These are phyloP conservation scores for Decorospora gaudefroyi DNA, from an alignment of 2,329 filamentous ascomycete species.

Conservation along the genomic window DNA sequence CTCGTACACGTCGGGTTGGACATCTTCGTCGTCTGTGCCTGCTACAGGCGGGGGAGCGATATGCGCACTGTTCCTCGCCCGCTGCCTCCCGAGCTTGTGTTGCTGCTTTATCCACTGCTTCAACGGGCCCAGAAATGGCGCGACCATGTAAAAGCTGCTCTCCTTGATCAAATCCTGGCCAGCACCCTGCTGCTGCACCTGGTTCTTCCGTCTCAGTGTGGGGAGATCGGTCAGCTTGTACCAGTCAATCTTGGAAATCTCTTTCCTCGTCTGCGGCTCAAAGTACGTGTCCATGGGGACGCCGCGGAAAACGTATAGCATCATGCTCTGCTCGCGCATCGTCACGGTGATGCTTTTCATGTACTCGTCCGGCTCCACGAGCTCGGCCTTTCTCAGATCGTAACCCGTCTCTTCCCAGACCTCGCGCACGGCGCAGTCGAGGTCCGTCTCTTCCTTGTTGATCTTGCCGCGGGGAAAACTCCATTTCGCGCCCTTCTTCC, in stretches of 20 bases:
- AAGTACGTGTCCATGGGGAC: slow-evolving; percentile 87
- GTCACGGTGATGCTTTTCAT: slow-evolving; percentile 85
- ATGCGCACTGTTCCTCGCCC: slow-evolving; percentile 35
- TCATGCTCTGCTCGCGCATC: slow-evolving; percentile 91
- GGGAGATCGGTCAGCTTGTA: slow-evolving; percentile 88
- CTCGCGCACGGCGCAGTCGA: slow-evolving; percentile 91
- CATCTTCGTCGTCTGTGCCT: slow-evolving; percentile 40
- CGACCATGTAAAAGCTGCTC: slow-evolving; percentile 98
- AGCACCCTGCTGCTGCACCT: slow-evolving; percentile 62
- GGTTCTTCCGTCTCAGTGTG: slow-evolving; percentile 70
- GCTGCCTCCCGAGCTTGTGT: slow-evolving; percentile 69
- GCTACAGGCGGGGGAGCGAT: slow-evolving; percentile 25
- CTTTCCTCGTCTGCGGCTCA: slow-evolving; percentile 88
- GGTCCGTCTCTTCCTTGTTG: slow-evolving; percentile 92
- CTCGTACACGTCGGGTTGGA: slow-evolving; percentile 35
- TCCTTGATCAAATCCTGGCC: slow-evolving; percentile 64
- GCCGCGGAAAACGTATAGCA: slow-evolving; percentile 87
- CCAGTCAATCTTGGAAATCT: slow-evolving; percentile 97
- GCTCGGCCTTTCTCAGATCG: slow-evolving; percentile 73
- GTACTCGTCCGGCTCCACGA: slow-evolving; percentile 70
- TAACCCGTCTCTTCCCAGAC: slow-evolving; percentile 96
- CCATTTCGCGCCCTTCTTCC: slow-evolving; percentile 97
- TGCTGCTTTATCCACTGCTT: slow-evolving; percentile 91
- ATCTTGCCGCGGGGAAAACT: slow-evolving; percentile 97
- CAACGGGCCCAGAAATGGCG: slow-evolving; percentile 81